Conservation (phyloP, 257 asterid genomes). For the Haberlea rhodopensis region DNA sequence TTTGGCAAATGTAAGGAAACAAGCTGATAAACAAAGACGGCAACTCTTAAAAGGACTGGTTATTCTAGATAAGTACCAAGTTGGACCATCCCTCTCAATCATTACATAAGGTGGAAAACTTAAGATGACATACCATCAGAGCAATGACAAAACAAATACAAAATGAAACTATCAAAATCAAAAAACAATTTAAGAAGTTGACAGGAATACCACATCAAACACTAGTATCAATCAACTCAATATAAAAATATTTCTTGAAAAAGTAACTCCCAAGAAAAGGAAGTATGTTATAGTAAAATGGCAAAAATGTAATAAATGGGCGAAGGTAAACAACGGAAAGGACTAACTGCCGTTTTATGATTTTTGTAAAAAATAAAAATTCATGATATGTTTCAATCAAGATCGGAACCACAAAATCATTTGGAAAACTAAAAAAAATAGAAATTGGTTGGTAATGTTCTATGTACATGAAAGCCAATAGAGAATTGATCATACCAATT, state of each 20-base stretch:
- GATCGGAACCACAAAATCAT: neutral
- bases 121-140: slow-evolving; percentile 8
- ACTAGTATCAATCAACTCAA: slow-evolving; percentile 12
- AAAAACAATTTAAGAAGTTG: neutral
- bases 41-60: slow-evolving; percentile 10
- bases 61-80: slow-evolving; percentile 7
- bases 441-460: neutral
- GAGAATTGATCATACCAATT: neutral
- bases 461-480: too few species aligned
- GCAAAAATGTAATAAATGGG: neutral
- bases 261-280: neutral
- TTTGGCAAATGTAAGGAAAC: slow-evolving; percentile 10
- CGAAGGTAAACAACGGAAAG: neutral
- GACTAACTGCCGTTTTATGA: too few species aligned
- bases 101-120: slow-evolving; percentile 14
- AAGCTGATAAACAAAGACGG: slow-evolving; percentile 21
- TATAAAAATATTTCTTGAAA: slow-evolving; percentile 4
- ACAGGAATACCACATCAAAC: slow-evolving; percentile 11
- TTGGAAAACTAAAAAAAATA: neutral
- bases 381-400: neutral
- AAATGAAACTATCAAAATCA: neutral
- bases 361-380: neutral
- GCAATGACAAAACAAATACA: slow-evolving; percentile 19
- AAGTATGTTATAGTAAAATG: neutral
- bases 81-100: slow-evolving; percentile 12